A percentile compares a stretch with the other conserved stretches of the same genome.
Conservation (phyloP, 805 yeast species). For the Nakazawaea ambrosiae region DNA sequence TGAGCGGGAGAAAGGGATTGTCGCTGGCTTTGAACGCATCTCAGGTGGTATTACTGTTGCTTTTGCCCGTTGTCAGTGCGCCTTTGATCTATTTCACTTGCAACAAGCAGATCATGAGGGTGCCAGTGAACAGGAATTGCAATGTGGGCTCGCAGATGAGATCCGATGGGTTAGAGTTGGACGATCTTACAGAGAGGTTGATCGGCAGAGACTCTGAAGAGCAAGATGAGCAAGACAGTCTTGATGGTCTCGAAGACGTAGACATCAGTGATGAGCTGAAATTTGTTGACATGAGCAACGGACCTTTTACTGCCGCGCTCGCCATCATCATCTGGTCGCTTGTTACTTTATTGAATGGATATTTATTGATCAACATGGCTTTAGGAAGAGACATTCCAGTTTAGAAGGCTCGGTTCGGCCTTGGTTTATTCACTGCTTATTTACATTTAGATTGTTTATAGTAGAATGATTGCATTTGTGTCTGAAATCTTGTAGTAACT, state of each 20-base stretch:
- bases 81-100: constrained; percentile 83
- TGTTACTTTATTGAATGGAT: constrained; percentile 64
- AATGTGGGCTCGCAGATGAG: neutral
- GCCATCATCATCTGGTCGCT: constrained; percentile 64
- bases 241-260: no score
- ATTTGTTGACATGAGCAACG: constrained; percentile 54
- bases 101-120: constrained; percentile 59
- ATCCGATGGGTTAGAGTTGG: neutral
- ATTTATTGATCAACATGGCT: constrained; percentile 20
- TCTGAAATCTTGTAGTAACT: no score
- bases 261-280: constrained; percentile 13
- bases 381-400: constrained; percentile 10
- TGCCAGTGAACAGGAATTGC: constrained; percentile 26
- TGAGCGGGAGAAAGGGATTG: constrained; percentile 70
- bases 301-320: constrained; percentile 43
- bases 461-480: no score
- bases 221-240: constrained; percentile 7
- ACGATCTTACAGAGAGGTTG: constrained; percentile 6
- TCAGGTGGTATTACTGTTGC: constrained; percentile 76
- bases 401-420: no score
- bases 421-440: no score
- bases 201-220: constrained; percentile 6
- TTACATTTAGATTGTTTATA: no score
- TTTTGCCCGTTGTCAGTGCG: constrained; percentile 78
- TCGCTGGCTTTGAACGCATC: constrained; percentile 72